These are phyloP conservation scores for Danielia oregonensis DNA, from an alignment of 805 yeast genomes.

Conservation along the genomic window DNA sequence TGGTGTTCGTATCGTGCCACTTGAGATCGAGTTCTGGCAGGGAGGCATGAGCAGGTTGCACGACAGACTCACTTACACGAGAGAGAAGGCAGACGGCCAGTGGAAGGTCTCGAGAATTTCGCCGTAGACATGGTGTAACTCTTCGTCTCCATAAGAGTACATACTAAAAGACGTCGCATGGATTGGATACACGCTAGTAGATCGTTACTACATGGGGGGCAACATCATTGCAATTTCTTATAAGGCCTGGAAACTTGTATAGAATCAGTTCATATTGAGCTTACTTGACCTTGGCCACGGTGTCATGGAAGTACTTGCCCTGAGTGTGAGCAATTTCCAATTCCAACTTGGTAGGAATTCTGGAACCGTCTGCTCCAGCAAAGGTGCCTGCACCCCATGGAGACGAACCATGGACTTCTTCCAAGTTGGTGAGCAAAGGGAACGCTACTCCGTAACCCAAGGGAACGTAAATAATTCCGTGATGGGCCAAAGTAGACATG, in stretches of 20 bases:
- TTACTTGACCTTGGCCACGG: conserved; percentile 14
- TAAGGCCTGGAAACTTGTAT: no score
- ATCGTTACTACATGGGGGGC: no score
- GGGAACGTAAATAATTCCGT: conserved; percentile 19
- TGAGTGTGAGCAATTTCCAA: conserved; percentile 18
- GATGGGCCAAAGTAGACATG: conserved; percentile 17
- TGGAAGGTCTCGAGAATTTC: conserved; percentile 74
- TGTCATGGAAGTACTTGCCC: conserved; percentile 17
- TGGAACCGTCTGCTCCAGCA: conserved; percentile 18
- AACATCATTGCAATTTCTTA: no score
- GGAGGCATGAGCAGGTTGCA: conserved; percentile 88
- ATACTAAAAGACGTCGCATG: no score
- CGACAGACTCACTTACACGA: conserved; percentile 74
- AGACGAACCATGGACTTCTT: conserved; percentile 17
- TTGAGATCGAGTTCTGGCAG: conserved; percentile 96
- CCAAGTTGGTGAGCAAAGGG: conserved; percentile 15
- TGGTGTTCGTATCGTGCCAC: conserved; percentile 82
- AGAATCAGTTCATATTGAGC: no score
- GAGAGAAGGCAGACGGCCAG: conserved; percentile 44
- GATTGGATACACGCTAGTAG: no score
- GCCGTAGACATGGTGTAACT: conserved; percentile 42
- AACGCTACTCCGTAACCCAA: conserved; percentile 19
- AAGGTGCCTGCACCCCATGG: conserved; percentile 19
- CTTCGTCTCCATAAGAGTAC: no score
- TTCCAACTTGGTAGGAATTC: conserved; percentile 18